Evolutionary conservation across 257 asterid genomes (phyloP).

Genomic region (Primulina tabacum): DNA sequence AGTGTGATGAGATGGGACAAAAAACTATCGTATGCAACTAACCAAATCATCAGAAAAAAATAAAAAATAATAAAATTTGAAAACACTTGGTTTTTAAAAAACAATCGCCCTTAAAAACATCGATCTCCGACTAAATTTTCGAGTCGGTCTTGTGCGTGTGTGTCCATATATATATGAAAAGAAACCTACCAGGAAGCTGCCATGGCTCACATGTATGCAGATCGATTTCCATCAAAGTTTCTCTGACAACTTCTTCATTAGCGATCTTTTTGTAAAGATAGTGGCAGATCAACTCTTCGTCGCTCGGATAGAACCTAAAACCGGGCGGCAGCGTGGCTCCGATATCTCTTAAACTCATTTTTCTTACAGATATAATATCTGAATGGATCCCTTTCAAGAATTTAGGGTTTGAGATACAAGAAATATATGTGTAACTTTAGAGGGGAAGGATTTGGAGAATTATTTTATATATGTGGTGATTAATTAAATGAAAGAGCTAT

Average conservation of each 20-base stretch:
- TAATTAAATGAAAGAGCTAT: conserved; percentile 17
- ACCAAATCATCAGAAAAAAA: too few species aligned
- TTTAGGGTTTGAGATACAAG: not conserved
- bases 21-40: too few species aligned
- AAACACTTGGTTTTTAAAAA: not conserved
- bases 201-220: conserved; percentile 94
- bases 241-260: conserved; percentile 45
- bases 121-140: too few species aligned
- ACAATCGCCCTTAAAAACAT: not conserved
- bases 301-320: conserved; percentile 81
- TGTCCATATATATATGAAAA: too few species aligned
- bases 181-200: conserved; percentile 84
- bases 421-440: not conserved
- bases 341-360: conserved; percentile 72
- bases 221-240: conserved; percentile 74
- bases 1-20: not conserved
- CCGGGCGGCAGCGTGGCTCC: conserved; percentile 87
- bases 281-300: conserved; percentile 78
- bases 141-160: not conserved
- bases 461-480: not conserved
- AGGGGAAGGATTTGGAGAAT: not conserved
- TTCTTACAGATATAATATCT: not conserved
- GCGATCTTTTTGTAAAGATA: conserved; percentile 71
- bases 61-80: too few species aligned
- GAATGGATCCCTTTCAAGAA: not conserved